Evolutionary conservation across 768 basidiomycete genomes (phyloP).

Genomic region (Hygrocybe punicea): DNA sequence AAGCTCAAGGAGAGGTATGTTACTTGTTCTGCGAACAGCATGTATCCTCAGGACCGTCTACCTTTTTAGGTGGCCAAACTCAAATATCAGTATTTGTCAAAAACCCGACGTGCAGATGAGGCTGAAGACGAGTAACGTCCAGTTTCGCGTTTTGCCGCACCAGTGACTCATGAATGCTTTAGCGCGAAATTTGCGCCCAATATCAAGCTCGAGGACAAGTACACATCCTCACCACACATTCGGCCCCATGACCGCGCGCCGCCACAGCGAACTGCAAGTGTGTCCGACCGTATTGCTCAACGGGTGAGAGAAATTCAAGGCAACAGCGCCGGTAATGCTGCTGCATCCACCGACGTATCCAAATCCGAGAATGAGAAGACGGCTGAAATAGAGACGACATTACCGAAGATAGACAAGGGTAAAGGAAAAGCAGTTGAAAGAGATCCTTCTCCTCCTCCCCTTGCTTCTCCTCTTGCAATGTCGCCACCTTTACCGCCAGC

Average conservation of each 20-base stretch:
- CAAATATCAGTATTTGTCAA: slow-evolving; percentile 72
- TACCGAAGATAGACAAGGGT: slow-evolving; percentile 76
- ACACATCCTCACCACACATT: slow-evolving; percentile 74
- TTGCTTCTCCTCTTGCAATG: slow-evolving; percentile 58
- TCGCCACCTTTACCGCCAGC: slow-evolving; percentile 56
- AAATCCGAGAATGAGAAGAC: slow-evolving; percentile 25
- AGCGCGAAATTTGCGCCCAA: slow-evolving; percentile 89
- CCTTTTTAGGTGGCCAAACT: slow-evolving; percentile 51
- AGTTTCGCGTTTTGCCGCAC: slow-evolving; percentile 9
- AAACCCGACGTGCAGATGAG: slow-evolving; percentile 83
- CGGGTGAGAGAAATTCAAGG: slow-evolving; percentile 79
- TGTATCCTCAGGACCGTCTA: not conserved
- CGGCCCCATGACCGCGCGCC: slow-evolving; percentile 53
- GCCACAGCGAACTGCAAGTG: slow-evolving; percentile 67
- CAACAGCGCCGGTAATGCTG: slow-evolving; percentile 39
- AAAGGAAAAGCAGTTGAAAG: slow-evolving; percentile 63
- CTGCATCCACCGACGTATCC: slow-evolving; percentile 32
- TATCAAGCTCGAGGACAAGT: slow-evolving; percentile 58
- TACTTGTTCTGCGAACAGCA: not conserved
- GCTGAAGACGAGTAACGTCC: slow-evolving; percentile 87
- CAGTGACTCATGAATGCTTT: slow-evolving; percentile 11
- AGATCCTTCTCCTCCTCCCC: slow-evolving; percentile 32
- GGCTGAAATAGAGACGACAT: slow-evolving; percentile 25
- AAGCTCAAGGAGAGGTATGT: slow-evolving; percentile 50
- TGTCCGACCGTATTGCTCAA: slow-evolving; percentile 82